Conservation (phyloP, 139 green algal species). For the Pleodorina starrii region DNA sequence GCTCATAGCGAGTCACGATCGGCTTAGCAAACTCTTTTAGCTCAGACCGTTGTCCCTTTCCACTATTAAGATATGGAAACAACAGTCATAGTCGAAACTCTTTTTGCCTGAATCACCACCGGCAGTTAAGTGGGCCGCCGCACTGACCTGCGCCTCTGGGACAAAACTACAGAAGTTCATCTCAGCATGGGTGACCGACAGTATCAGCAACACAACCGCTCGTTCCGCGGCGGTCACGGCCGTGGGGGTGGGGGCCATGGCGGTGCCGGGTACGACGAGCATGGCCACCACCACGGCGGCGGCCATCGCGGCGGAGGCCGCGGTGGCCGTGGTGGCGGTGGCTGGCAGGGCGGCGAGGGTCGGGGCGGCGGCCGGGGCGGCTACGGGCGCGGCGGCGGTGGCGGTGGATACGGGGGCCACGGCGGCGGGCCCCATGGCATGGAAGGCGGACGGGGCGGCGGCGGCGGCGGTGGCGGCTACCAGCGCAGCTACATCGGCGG, state of each 20-base stretch:
- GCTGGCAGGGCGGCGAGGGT: neutral
- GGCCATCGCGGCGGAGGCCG: slow-evolving; percentile 6
- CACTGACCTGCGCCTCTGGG: neutral
- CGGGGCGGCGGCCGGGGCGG: neutral
- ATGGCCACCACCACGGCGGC: neutral
- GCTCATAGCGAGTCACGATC: too few relatives aligned
- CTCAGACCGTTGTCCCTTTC: too few relatives aligned
- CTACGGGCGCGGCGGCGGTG: neutral
- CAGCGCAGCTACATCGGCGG: slow-evolving; percentile 57
- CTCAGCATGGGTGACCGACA: slow-evolving; percentile 10
- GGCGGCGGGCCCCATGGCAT: slow-evolving; percentile 14
- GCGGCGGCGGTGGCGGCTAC: slow-evolving; percentile 31
- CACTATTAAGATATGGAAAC: too few relatives aligned
- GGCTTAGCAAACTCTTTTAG: too few relatives aligned
- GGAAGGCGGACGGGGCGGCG: neutral
- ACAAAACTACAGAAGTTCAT: neutral
- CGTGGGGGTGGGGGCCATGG: neutral
- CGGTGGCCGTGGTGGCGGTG: neutral
- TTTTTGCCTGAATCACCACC: too few relatives aligned
- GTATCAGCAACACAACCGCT: neutral
- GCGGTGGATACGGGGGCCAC: neutral
- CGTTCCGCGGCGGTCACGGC: neutral
- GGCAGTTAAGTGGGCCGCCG: too few relatives aligned
- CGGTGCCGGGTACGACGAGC: neutral
- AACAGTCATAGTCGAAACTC: too few relatives aligned